phyloP scores from a whole-genome alignment of 2,329 filamentous ascomycete genomes.

The Gaeumannomyces sp. region DNA sequence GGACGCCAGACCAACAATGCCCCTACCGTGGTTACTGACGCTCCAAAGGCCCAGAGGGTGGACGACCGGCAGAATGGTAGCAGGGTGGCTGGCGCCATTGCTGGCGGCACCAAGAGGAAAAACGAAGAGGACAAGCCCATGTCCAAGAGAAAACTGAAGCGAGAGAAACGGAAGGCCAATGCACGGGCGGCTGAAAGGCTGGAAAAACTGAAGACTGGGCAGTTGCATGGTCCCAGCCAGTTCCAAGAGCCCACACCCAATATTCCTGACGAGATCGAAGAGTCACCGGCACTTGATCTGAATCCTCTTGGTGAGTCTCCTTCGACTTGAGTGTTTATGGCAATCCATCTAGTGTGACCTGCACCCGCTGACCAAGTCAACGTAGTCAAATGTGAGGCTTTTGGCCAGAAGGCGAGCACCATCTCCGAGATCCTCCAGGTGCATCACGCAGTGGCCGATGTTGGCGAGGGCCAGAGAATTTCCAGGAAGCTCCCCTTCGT shows the following conservation, averaged over 20 bases:
- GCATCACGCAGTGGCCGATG: conserved; percentile 33
- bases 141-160: neutral
- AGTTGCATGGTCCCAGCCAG: neutral
- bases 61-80: neutral
- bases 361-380: neutral
- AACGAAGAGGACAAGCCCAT: conserved; percentile 6
- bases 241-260: too few relatives aligned
- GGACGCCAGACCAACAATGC: conserved; percentile 26
- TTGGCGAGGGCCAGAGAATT: conserved; percentile 28
- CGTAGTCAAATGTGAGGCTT: conserved; percentile 41
- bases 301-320: conserved; percentile 7
- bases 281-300: neutral
- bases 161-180: conserved; percentile 17
- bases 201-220: neutral
- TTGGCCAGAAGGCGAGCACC: conserved; percentile 26
- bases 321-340: neutral
- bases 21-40: conserved; percentile 14
- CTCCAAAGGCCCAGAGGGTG: neutral
- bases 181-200: neutral
- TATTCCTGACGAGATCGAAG: neutral
- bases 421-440: conserved; percentile 36
- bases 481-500: conserved; percentile 60
- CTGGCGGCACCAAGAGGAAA: neutral
- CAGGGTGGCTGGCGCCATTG: neutral
- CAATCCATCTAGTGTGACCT: neutral